A percentile compares a stretch with the other conserved stretches of the same genome.
phyloP scores from a whole-genome alignment of 352 stramenopile species.

The Pythium aphanidermatum region DNA sequence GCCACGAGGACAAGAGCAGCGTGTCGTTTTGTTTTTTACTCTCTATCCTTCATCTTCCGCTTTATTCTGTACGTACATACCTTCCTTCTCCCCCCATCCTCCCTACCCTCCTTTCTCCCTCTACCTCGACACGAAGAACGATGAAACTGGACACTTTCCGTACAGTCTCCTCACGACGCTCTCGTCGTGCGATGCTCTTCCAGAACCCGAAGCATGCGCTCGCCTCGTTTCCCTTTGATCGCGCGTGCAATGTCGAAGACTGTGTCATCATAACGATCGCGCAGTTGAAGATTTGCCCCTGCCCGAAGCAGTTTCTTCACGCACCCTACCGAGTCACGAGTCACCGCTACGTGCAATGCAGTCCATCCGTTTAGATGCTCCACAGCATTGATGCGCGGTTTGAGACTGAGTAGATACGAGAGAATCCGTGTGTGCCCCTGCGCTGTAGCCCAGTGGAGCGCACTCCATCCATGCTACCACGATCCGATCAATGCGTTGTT shows the following conservation, averaged over 20 bases:
- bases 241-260: conserved; percentile 29
- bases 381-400: conserved; percentile 41
- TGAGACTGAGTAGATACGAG: conserved; percentile 33
- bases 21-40: conserved; percentile 8
- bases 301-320: conserved; percentile 39
- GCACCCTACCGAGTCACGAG: conserved; percentile 39
- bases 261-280: conserved; percentile 52
- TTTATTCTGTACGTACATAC: too few species aligned
- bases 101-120: too few species aligned
- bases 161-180: too few species aligned
- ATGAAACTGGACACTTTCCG: too few species aligned
- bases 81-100: too few species aligned
- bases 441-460: conserved; percentile 69
- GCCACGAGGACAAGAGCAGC: neutral
- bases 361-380: conserved; percentile 72
- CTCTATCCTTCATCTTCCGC: too few species aligned
- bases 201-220: conserved; percentile 37
- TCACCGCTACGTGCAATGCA: conserved; percentile 55
- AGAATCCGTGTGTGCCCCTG: conserved; percentile 55
- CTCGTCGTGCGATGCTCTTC: conserved; percentile 22
- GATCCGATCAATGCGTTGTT: too few species aligned
- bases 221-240: conserved; percentile 36
- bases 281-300: conserved; percentile 29
- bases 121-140: too few species aligned
- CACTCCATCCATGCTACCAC: conserved; percentile 69